Conservation (phyloP, 805 yeast species). For the Monosporozyma servazzii region DNA sequence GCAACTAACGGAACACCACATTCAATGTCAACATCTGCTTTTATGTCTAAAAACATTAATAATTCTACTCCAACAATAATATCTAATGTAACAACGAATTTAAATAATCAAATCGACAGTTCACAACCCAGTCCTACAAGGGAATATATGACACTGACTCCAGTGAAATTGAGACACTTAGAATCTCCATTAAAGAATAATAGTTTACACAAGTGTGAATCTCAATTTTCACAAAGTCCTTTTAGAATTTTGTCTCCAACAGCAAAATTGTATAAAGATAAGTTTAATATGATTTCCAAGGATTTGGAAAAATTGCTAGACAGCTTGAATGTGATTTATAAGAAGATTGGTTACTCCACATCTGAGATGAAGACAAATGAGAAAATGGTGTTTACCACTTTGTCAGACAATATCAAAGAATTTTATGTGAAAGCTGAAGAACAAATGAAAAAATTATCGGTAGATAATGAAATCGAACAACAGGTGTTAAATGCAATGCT, state of each 20-base stretch:
- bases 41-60: not conserved
- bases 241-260: constrained; percentile 2
- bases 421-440: constrained; percentile 32
- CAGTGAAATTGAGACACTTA: constrained; percentile 17
- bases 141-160: constrained; percentile 23
- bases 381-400: constrained; percentile 38
- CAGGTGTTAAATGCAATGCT: constrained; percentile 26
- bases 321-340: constrained; percentile 39
- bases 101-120: not conserved
- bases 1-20: not conserved
- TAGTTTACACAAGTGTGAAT: not conserved
- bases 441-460: constrained; percentile 28
- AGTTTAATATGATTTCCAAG: constrained; percentile 25
- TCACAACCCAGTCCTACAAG: constrained; percentile 2
- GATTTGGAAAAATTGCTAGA: constrained; percentile 28
- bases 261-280: constrained; percentile 19
- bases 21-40: not conserved
- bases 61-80: not conserved
- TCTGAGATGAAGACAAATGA: constrained; percentile 42
- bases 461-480: constrained; percentile 24
- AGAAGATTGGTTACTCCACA: constrained; percentile 47
- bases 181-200: constrained; percentile 12
- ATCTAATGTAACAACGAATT: not conserved
- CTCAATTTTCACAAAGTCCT: constrained; percentile 1
- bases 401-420: constrained; percentile 41